phyloP scores from a whole-genome alignment of 441 rosid species.

The Isatis lusitanica region DNA sequence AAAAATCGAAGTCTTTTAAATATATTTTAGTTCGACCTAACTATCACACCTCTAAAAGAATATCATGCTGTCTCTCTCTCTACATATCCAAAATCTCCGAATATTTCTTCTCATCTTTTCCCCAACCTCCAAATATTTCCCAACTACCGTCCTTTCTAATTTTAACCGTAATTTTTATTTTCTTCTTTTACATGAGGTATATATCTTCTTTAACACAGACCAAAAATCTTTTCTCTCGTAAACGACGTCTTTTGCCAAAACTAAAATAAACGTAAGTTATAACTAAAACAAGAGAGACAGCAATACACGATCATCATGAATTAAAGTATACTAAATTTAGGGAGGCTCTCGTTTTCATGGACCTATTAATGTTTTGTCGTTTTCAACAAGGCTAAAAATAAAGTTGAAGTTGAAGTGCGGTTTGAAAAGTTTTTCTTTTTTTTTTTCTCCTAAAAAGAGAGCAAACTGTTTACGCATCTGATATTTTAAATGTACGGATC shows the following conservation, averaged over 20 bases:
- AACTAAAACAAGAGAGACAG: not conserved
- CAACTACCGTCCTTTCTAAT: not conserved
- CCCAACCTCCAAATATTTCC: constrained; percentile 8
- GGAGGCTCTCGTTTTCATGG: constrained; percentile 23
- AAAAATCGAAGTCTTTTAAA: not conserved
- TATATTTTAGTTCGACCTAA: constrained; percentile 23
- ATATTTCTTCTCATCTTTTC: not conserved
- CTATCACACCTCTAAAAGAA: constrained; percentile 17
- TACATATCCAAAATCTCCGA: constrained; percentile 12
- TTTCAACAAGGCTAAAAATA: constrained; percentile 12
- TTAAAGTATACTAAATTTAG: constrained; percentile 15
- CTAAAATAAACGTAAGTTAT: not conserved
- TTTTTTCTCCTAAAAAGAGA: constrained; percentile 10
- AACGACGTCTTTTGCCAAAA: too few relatives aligned
- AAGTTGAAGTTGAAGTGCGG: constrained; percentile 30
- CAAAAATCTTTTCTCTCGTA: not conserved
- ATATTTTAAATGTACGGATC: not conserved
- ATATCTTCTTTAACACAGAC: too few relatives aligned
- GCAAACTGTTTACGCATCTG: constrained; percentile 27
- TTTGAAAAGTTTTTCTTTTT: not conserved
- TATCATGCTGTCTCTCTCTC: constrained; percentile 4
- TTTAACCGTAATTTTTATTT: not conserved
- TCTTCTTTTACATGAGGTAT: not conserved
- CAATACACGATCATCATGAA: not conserved
- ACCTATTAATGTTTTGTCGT: constrained; percentile 28